A percentile compares a stretch with the other conserved stretches of the same genome.
Conservation (phyloP, 805 yeast genomes). For the Yamadazyma endophytica region DNA sequence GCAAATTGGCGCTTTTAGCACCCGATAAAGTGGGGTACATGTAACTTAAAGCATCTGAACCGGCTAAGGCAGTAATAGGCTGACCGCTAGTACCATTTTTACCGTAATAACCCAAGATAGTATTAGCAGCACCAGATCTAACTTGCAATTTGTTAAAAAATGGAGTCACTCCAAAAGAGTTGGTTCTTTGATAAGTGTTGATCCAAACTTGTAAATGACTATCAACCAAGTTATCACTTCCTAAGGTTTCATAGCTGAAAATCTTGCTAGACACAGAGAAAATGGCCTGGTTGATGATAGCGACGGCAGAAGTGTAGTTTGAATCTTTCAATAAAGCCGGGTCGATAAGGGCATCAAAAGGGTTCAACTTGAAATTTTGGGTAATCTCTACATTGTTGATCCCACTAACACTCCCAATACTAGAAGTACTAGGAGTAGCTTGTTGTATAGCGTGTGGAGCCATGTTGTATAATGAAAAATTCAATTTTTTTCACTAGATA, state of each 20-base stretch:
- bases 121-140: slow-evolving; percentile 79
- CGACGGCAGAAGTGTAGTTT: slow-evolving; percentile 51
- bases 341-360: slow-evolving; percentile 61
- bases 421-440: not conserved
- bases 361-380: slow-evolving; percentile 17
- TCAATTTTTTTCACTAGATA: no score
- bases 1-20: slow-evolving; percentile 33
- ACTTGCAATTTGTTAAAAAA: slow-evolving; percentile 59
- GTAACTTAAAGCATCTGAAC: slow-evolving; percentile 63
- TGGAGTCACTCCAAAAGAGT: slow-evolving; percentile 58
- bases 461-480: slow-evolving; percentile 3
- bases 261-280: slow-evolving; percentile 49
- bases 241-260: slow-evolving; percentile 67
- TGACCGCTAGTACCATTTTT: slow-evolving; percentile 29
- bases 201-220: slow-evolving; percentile 60
- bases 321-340: slow-evolving; percentile 47
- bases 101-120: slow-evolving; percentile 66
- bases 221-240: slow-evolving; percentile 59
- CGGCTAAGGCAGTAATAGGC: slow-evolving; percentile 48
- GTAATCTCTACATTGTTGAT: not conserved
- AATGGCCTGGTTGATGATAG: slow-evolving; percentile 51
- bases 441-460: slow-evolving; percentile 13
- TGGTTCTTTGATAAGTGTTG: slow-evolving; percentile 41
- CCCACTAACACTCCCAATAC: not conserved
- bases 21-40: slow-evolving; percentile 57